phyloP scores from a whole-genome alignment of 305 asterid genomes.

The Nicotiana rustica region DNA sequence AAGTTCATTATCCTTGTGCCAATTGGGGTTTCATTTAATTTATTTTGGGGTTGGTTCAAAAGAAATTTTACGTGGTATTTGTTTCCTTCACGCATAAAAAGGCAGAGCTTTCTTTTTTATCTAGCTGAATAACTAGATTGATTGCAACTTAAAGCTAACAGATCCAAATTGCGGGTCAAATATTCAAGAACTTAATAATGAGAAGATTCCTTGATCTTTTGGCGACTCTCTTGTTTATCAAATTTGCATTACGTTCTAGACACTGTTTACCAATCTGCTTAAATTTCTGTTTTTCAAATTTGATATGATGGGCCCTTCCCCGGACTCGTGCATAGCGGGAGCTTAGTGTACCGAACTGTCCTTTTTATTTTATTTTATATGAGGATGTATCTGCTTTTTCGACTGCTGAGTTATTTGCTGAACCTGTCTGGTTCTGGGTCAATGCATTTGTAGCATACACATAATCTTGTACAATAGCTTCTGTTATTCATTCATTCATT shows the following conservation, averaged over 20 bases:
- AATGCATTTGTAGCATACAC: conserved; percentile 26
- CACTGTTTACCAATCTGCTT: background rate
- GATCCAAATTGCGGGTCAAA: background rate
- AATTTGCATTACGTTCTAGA: conserved; percentile 9
- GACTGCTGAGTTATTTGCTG: conserved; percentile 23
- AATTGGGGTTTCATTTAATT: conserved; percentile 31
- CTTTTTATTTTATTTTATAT: background rate
- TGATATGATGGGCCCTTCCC: background rate
- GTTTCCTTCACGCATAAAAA: background rate
- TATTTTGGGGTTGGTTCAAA: conserved; percentile 14
- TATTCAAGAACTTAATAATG: conserved; percentile 6
- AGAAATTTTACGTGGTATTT: background rate
- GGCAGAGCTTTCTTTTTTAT: conserved; percentile 11
- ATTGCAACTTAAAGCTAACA: conserved; percentile 13
- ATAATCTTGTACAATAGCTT: background rate
- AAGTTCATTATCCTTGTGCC: conserved; percentile 55
- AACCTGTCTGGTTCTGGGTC: conserved; percentile 8
- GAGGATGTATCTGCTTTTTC: background rate
- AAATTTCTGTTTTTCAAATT: conserved; percentile 7
- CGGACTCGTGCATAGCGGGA: too few species aligned
- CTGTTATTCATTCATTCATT: background rate
- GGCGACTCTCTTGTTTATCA: conserved; percentile 7
- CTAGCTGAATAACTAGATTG: conserved; percentile 5
- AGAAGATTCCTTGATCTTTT: conserved; percentile 19
- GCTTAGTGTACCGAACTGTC: too few species aligned